Evolutionary conservation across 495 filamentous ascomycete genomes (phyloP), one percentile per base, ranked within the genome.

Genomic region (Cairneyella variabilis): DNA sequence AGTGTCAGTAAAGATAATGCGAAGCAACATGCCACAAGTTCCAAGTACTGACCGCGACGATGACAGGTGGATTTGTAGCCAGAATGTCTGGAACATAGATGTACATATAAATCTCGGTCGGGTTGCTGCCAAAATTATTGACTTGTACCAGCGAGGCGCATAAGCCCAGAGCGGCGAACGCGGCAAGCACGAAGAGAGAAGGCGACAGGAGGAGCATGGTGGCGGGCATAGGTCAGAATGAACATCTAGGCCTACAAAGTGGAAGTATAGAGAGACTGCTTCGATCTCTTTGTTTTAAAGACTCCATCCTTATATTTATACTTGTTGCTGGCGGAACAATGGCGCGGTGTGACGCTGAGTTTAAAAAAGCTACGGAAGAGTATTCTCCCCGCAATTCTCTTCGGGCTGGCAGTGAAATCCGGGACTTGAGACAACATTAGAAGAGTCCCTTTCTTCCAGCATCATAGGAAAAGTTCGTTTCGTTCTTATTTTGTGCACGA

Each of bases 11-110:
- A n/a, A 28, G 30, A 11, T 28, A 9, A 3, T 10, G 23, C n/a
- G n/a, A n/a, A n/a, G n/a, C n/a, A 4, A 17, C 12, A 20, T 47
- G 20, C 25, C 9, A 16, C 3, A 17, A 18, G 7, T 14, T 48
- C 9, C 8, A 48, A 2, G 21, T 12, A 54, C 56, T 54, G 17
- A 59, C 57, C n/a, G 56, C 60, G 3, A 63, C 60, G 34, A 63
- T 53, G 23, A 63, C 20, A 26, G 70, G 55, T 4, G 68, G 70
- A 23, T 65, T 71, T 7, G 60, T 11, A 7, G 64, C 57, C 12
- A 71, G 51, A 14, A 56, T 67, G 57, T 70, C 64, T 12, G 69
- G 67, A 22, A 71, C 68, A 40, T 71, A 71, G 60, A 71, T 66
- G 54, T 64, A 71, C 67, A 73, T 70, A 42, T 65, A 54, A 18